Conservation (phyloP, 1,139 yeast genomes). For the Yamadazyma jaroonii region DNA sequence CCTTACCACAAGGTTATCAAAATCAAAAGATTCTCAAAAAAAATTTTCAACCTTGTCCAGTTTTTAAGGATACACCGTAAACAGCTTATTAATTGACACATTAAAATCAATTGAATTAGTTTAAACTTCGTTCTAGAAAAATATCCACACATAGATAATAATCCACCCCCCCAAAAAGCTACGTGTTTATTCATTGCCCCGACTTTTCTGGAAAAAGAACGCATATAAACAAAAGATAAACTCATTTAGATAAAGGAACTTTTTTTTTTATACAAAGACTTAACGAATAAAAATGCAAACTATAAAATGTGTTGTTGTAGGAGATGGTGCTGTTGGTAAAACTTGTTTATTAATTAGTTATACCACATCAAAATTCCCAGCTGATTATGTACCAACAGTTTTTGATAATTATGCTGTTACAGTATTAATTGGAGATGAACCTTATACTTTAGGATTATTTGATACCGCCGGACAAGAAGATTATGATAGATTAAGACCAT, state of each 20-base stretch:
- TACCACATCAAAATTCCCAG: constrained; percentile 84
- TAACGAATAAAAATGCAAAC: constrained; percentile 67
- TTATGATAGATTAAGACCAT: constrained; percentile 94
- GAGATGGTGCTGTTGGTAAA: constrained; percentile 98
- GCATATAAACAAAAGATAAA: constrained; percentile 1
- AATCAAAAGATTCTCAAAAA: too few relatives aligned
- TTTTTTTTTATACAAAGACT: constrained; percentile 7
- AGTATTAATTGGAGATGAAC: constrained; percentile 98
- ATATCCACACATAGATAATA: neutral
- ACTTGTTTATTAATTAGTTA: constrained; percentile 89
- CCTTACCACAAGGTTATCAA: too few relatives aligned
- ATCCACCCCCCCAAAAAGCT: too few relatives aligned
- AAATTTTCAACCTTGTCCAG: too few relatives aligned
- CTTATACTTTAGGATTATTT: constrained; percentile 90
- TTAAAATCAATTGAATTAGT: too few relatives aligned
- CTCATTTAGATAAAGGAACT: neutral
- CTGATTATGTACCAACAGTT: constrained; percentile 86
- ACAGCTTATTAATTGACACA: too few relatives aligned
- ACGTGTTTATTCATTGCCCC: too few relatives aligned
- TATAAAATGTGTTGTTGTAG: constrained; percentile 94
- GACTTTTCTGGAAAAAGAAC: too few relatives aligned
- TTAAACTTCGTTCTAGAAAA: too few relatives aligned
- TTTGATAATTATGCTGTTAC: constrained; percentile 98
- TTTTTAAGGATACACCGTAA: neutral
- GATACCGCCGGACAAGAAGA: constrained; percentile 99